Percentiles rank a stretch among this genome's conserved stretches.
Evolutionary conservation across 2,329 filamentous ascomycete species (phyloP).

Genomic region (Macrophomina pseudophaseolina): DNA sequence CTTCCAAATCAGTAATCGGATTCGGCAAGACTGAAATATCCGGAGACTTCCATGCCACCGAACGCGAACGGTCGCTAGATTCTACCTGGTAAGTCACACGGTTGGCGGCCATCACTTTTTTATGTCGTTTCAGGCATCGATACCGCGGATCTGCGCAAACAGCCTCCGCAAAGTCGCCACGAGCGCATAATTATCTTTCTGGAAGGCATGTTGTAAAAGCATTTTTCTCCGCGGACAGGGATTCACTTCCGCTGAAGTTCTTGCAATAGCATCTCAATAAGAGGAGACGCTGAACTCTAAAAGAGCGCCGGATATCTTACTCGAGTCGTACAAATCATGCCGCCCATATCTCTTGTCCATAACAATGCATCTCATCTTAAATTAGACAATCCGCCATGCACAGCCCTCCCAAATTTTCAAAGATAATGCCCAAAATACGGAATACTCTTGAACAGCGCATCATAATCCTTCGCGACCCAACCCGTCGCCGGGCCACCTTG

Average conservation of each 20-base stretch:
- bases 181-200: too few relatives aligned
- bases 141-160: too few relatives aligned
- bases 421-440: slow-evolving; percentile 62
- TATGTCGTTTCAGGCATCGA: too few relatives aligned
- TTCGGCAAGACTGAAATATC: too few relatives aligned
- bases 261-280: not conserved
- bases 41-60: too few relatives aligned
- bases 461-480: slow-evolving; percentile 82
- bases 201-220: too few relatives aligned
- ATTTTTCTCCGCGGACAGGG: not conserved
- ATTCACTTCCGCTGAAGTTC: not conserved
- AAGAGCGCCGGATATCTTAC: slow-evolving; percentile 14
- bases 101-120: too few relatives aligned
- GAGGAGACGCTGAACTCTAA: not conserved
- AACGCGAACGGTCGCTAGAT: too few relatives aligned
- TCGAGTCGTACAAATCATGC: slow-evolving; percentile 8
- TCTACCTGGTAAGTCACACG: too few relatives aligned
- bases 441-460: slow-evolving; percentile 70
- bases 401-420: slow-evolving; percentile 34
- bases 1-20: too few relatives aligned
- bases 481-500: slow-evolving; percentile 71
- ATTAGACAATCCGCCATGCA: not conserved
- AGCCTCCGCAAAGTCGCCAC: too few relatives aligned
- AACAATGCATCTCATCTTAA: not conserved
- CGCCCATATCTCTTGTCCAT: not conserved